Conservation (phyloP, 2,329 filamentous ascomycete genomes). For the Trichoderma harzianum region DNA sequence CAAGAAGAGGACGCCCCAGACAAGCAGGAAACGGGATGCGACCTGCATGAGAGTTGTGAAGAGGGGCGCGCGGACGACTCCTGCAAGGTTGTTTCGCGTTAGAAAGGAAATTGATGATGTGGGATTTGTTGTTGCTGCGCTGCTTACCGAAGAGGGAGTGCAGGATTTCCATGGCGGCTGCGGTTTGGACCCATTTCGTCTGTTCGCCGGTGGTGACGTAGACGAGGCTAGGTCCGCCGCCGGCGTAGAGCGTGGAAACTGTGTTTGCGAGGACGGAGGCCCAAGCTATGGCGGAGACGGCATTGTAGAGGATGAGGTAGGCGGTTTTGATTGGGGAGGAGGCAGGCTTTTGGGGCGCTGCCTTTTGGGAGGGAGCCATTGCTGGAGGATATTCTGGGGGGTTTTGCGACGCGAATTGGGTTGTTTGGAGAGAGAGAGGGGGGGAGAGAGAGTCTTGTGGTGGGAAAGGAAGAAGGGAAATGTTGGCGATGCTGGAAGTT, state of each 20-base stretch:
- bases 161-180: constrained; percentile 77
- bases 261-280: constrained; percentile 69
- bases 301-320: constrained; percentile 87
- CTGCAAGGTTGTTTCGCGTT: constrained; percentile 41
- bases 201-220: constrained; percentile 63
- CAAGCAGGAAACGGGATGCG: constrained; percentile 77
- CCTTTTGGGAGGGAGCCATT: not conserved
- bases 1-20: constrained; percentile 76
- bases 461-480: not conserved
- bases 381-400: not conserved
- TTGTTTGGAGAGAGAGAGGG: no score
- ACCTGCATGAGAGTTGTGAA: constrained; percentile 89
- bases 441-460: not conserved
- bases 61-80: constrained; percentile 80
- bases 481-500: constrained; percentile 4
- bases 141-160: constrained; percentile 72
- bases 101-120: not conserved
- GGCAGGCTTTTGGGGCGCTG: constrained; percentile 21
- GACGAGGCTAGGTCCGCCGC: constrained; percentile 58
- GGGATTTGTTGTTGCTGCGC: not conserved
- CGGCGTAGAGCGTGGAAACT: constrained; percentile 48
- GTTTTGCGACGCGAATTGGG: not conserved
- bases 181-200: constrained; percentile 76
- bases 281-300: constrained; percentile 75
- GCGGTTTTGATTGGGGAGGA: constrained; percentile 45